Evolutionary conservation across 257 asterid genomes (phyloP), one percentile per base, ranked within the genome.

Genomic region (Knoxia roxburghii): DNA sequence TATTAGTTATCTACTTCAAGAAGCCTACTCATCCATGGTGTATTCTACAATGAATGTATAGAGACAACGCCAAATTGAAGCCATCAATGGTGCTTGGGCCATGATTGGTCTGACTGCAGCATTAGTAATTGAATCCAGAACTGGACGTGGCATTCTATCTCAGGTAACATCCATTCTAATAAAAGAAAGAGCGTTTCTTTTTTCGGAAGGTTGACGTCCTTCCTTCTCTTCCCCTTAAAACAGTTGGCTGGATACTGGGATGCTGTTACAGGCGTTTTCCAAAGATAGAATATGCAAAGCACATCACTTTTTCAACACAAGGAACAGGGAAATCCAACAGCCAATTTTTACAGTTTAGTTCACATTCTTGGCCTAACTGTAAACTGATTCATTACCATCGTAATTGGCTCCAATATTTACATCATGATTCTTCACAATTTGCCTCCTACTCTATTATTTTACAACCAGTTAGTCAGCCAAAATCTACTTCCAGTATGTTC

Each of bases 61-160:
- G 99, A 87, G 72, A 80, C 86, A 67, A 8, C 84, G 86, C 3
- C 61, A 77, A 75, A 87, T 88, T 61, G 97, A 94, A 83, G 99
- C 97, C 55, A 80, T 88, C 59, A 94, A 94, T 5, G 97, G 99
- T 45, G 95, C 95, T 0, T 90, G 96, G 97, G 99, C 99, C 35
- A 90, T 94, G 95, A 77, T 94, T n/a, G 99, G 99, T 64, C 92
- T 90, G 23, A 94, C 99, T 2, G 86, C 79, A 6, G 97, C 88
- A 70, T 78, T 94, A 68, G 85, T 90, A 80, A 78, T 90, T 30
- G 99, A 90, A 84, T 96, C 95, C 35, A 85, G 63, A 57, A 87
- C 96, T 5, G 97, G 99, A 68, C 80, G 87, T 51, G 70, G 74
- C 76, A 88, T 94, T 76, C 76, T 76, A 35, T 67, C 84, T 48